Conservation (phyloP, 306 rosid genomes). For the Trifolium fragiferum region DNA sequence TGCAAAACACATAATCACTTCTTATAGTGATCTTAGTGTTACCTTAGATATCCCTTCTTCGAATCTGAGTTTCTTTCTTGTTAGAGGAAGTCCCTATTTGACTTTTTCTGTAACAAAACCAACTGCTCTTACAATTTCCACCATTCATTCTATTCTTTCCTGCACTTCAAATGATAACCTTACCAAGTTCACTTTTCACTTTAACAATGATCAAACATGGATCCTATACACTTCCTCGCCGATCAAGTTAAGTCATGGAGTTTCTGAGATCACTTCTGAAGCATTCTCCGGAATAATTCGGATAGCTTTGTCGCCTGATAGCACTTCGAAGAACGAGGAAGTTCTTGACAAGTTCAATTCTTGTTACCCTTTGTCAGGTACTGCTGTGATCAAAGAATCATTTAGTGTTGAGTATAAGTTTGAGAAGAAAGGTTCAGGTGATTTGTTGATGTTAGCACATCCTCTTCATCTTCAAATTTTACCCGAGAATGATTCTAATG, state of each 20-base stretch:
- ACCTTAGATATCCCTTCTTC: slow-evolving; percentile 75
- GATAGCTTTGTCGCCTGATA: slow-evolving; percentile 61
- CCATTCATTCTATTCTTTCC: slow-evolving; percentile 65
- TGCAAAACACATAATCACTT: slow-evolving; percentile 58
- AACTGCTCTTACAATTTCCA: slow-evolving; percentile 63
- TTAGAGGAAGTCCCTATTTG: slow-evolving; percentile 73
- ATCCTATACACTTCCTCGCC: slow-evolving; percentile 66
- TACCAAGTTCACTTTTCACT: slow-evolving; percentile 60
- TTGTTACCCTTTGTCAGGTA: slow-evolving; percentile 78
- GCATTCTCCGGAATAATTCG: slow-evolving; percentile 72
- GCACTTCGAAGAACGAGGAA: slow-evolving; percentile 39
- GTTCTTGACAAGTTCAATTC: slow-evolving; percentile 65
- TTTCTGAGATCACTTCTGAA: slow-evolving; percentile 59
- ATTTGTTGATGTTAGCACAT: slow-evolving; percentile 75
- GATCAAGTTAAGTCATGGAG: slow-evolving; percentile 45
- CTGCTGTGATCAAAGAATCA: slow-evolving; percentile 59
- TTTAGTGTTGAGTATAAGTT: slow-evolving; percentile 69
- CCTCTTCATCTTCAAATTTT: slow-evolving; percentile 73
- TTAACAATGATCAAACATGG: slow-evolving; percentile 88
- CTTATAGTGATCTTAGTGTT: slow-evolving; percentile 71
- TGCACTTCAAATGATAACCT: slow-evolving; percentile 51
- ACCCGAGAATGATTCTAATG: neutral
- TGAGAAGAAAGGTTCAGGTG: slow-evolving; percentile 73
- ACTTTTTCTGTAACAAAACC: slow-evolving; percentile 33
- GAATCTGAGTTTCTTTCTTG: slow-evolving; percentile 67